Evolutionary conservation across 306 rosid species (phyloP).

Genomic region (Inga laurina): DNA sequence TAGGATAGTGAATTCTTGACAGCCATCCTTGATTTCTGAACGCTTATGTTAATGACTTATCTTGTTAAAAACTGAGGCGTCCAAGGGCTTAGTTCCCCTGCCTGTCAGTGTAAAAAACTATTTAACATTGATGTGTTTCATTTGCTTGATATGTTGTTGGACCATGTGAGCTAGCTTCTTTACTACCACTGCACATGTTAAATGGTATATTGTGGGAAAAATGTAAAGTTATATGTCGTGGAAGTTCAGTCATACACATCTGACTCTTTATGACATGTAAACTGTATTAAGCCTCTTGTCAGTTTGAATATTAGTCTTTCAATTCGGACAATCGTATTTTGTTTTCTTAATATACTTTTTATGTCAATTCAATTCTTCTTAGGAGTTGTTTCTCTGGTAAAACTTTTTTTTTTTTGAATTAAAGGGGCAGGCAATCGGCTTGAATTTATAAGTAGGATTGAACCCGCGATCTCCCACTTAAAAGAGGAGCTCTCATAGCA

Average conservation of each 20-base stretch:
- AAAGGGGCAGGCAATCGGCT: no score
- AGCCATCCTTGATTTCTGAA: neutral
- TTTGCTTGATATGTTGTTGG: constrained; percentile 13
- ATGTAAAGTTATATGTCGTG: neutral
- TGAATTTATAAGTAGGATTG: no score
- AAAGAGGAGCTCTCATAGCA: no score
- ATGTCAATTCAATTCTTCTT: neutral
- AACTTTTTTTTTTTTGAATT: no score
- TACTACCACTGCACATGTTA: neutral
- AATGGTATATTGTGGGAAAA: neutral
- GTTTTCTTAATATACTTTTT: neutral
- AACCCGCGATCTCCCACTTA: no score
- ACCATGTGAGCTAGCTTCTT: neutral
- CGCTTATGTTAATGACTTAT: neutral
- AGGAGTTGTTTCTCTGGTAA: neutral
- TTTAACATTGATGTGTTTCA: neutral
- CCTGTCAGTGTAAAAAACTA: neutral
- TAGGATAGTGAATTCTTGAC: neutral
- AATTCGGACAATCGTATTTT: neutral
- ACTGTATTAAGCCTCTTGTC: constrained; percentile 6
- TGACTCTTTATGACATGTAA: neutral
- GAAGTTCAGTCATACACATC: neutral
- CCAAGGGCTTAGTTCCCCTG: neutral
- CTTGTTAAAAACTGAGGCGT: neutral
- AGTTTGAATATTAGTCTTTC: neutral